Percentiles rank a stretch among this genome's conserved stretches.
phyloP scores from a whole-genome alignment of 768 basidiomycete species.

The Saitozyma sp. region DNA sequence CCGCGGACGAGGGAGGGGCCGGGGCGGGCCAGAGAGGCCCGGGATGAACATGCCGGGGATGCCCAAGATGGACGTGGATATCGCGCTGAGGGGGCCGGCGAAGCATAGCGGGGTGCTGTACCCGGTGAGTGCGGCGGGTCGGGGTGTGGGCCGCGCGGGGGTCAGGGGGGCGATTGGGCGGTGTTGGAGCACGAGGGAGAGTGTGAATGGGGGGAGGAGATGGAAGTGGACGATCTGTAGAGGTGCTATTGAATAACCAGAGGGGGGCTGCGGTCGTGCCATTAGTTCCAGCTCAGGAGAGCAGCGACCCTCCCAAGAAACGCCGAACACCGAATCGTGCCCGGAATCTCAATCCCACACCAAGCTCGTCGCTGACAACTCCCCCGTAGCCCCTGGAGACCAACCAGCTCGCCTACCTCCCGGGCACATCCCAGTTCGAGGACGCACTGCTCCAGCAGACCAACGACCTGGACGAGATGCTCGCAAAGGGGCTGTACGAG shows the following conservation, averaged over 20 bases:
- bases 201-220: too few relatives aligned
- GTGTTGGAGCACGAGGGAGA: neutral
- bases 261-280: neutral
- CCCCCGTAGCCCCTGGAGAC: constrained; percentile 32
- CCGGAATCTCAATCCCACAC: too few relatives aligned
- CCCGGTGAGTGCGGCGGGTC: constrained; percentile 31
- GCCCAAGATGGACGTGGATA: too few relatives aligned
- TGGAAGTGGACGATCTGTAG: too few relatives aligned
- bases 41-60: too few relatives aligned
- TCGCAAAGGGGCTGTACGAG: constrained; percentile 15
- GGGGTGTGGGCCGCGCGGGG: neutral
- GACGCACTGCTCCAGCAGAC: constrained; percentile 18
- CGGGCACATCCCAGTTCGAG: constrained; percentile 27
- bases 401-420: constrained; percentile 19
- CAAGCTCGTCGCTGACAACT: neutral
- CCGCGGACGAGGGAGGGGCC: too few relatives aligned
- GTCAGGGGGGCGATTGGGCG: neutral
- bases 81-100: too few relatives aligned
- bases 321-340: neutral
- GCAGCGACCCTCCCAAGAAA: too few relatives aligned
- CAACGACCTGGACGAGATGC: constrained; percentile 20
- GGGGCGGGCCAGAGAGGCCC: too few relatives aligned
- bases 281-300: neutral
- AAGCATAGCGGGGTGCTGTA: constrained; percentile 29
- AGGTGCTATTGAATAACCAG: too few relatives aligned